Evolutionary conservation across 805 yeast species (phyloP), one percentile per base, ranked within the genome.

Genomic region (Suhomyces xylopsoci): DNA sequence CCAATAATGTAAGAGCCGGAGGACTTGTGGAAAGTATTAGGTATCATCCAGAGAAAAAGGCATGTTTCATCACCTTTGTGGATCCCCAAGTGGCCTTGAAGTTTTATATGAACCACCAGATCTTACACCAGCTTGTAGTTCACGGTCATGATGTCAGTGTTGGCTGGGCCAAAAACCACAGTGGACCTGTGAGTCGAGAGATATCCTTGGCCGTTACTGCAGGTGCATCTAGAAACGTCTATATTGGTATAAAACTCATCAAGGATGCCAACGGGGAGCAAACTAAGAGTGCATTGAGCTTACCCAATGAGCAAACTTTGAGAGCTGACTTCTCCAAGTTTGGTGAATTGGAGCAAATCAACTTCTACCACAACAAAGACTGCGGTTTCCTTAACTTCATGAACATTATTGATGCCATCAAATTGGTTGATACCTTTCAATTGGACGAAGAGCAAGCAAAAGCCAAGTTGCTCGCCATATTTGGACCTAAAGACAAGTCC

Each of bases 291-390:
- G 19, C 41, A 8, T 8, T 20, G 10, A 3, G 60, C 56, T 58
- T 74, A n/a, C 78, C 79, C 0, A 61, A 54, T 38, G 86, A 80
- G 53, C 72, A 69, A 1, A 73, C 73, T 19, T 65, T 88, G 36
- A 74, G 91, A 51, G 58, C 65, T 3, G 93, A 88, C 64, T 87
- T 88, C 56, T 67, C 77, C 4, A 65, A 66, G 15, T 88, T 82
- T 71, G 96, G 96, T 9, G 86, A 80, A 19, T 73, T 87, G 62
- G 96, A 88, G 66, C 94, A 87, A 64, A 83, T 88, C 53, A 88
- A 88, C 61, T 85, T 79, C 61, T 81, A 84, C 60, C 85, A 78
- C 60, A 85, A 84, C 63, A 82, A 82, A 20, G 83, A 81, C 57
- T 87, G 93, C 71, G 91, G 89, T 3, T 88, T 89, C 70, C 75